Conservation (phyloP, 176 grass and related monocot genomes). For the Triticum aestivum region DNA sequence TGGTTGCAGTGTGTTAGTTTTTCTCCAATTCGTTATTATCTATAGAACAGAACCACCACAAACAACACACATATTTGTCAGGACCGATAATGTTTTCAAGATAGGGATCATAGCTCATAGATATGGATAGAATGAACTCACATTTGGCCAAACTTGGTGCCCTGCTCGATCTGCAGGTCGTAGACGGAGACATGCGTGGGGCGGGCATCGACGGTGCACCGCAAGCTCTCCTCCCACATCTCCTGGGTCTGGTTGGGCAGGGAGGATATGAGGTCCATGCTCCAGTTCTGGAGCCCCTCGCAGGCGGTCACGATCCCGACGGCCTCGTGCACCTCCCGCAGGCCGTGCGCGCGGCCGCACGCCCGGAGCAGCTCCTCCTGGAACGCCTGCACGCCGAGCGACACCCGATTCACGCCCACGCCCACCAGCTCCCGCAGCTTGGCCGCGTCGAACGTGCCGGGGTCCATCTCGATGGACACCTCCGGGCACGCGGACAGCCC, state of each 20-base stretch:
- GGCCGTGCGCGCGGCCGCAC: conserved; percentile 76
- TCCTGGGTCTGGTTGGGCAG: conserved; percentile 68
- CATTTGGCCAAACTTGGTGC: conserved; percentile 84
- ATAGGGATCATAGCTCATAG: background rate
- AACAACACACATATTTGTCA: background rate
- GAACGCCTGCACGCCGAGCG: conserved; percentile 82
- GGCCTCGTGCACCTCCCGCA: conserved; percentile 69
- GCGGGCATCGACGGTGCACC: conserved; percentile 46
- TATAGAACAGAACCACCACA: background rate
- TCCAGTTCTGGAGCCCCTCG: conserved; percentile 77
- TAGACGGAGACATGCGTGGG: conserved; percentile 79
- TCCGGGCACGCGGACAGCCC: conserved; percentile 52
- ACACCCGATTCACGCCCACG: conserved; percentile 77
- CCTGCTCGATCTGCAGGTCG: conserved; percentile 87
- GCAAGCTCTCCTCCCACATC: conserved; percentile 93
- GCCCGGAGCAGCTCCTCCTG: conserved; percentile 70
- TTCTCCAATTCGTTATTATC: background rate
- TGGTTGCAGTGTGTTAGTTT: background rate
- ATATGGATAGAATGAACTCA: background rate
- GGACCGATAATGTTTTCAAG: background rate
- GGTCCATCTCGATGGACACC: conserved; percentile 93
- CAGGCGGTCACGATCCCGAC: conserved; percentile 52
- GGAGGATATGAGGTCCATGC: conserved; percentile 92
- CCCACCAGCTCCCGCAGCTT: conserved; percentile 52
- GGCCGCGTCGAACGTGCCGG: conserved; percentile 62